Percentiles rank a stretch among this genome's conserved stretches.
Evolutionary conservation across 2,329 filamentous ascomycete species (phyloP).

Genomic region (Pseudopyricularia cyperi): DNA sequence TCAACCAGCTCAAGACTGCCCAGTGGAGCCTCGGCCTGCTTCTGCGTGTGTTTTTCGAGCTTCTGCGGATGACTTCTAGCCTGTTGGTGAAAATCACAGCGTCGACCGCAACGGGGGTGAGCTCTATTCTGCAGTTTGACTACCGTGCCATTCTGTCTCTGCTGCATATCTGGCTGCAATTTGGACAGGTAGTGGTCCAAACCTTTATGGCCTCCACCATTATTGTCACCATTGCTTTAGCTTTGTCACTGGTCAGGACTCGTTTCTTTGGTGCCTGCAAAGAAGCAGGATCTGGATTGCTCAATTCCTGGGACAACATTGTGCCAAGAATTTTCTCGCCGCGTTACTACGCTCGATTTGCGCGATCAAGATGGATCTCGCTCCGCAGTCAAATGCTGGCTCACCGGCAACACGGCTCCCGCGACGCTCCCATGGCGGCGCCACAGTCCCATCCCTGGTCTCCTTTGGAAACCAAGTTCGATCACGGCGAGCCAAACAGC

Average conservation of each 20-base stretch:
- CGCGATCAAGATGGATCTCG: neutral
- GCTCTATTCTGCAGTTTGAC: neutral
- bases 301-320: neutral
- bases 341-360: neutral
- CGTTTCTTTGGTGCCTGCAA: neutral
- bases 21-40: neutral
- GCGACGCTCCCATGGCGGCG: neutral
- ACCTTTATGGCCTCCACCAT: neutral
- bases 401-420: neutral
- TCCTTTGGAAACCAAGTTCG: neutral
- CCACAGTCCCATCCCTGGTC: neutral
- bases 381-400: neutral
- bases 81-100: neutral
- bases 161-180: neutral
- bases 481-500: neutral
- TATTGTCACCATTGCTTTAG: neutral
- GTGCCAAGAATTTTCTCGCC: neutral
- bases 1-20: neutral
- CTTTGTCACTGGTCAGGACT: neutral
- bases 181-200: neutral
- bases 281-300: neutral
- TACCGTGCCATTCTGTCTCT: neutral
- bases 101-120: neutral
- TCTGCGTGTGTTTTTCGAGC: neutral
- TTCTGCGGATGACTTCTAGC: neutral